Evolutionary conservation across 208 protist genomes (phyloP).

Genomic region (Trypanosoma melophagium): DNA sequence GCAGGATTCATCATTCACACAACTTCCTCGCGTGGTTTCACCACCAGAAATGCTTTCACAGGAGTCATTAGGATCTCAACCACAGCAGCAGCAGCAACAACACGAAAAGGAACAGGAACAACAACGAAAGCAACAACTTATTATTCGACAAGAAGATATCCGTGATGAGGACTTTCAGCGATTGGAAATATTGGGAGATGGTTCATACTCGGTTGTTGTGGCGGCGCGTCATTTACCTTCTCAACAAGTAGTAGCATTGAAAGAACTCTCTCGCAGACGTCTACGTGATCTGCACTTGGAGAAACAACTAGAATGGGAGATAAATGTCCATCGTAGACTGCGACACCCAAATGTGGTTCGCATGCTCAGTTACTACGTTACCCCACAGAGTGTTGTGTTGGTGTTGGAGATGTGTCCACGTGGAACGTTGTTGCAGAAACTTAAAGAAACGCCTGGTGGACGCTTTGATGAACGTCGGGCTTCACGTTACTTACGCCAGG

Average conservation of each 20-base stretch:
- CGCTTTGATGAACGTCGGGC: slow-evolving; percentile 49
- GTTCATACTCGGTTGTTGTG: slow-evolving; percentile 76
- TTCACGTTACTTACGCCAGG: slow-evolving; percentile 65
- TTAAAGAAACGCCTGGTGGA: slow-evolving; percentile 31
- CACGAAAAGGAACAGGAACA: not conserved
- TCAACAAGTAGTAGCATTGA: slow-evolving; percentile 61
- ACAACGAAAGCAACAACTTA: slow-evolving; percentile 5
- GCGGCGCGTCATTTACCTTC: slow-evolving; percentile 64
- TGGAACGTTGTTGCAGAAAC: slow-evolving; percentile 56
- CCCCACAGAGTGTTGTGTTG: slow-evolving; percentile 44
- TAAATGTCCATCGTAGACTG: slow-evolving; percentile 81
- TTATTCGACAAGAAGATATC: slow-evolving; percentile 59
- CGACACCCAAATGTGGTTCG: slow-evolving; percentile 84
- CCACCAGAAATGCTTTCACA: not conserved
- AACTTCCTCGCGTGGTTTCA: not conserved
- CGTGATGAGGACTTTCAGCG: slow-evolving; percentile 61
- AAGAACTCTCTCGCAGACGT: slow-evolving; percentile 52
- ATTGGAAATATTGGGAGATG: slow-evolving; percentile 59
- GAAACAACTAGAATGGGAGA: slow-evolving; percentile 71
- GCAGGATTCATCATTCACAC: slow-evolving; percentile 4
- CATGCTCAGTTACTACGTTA: slow-evolving; percentile 81
- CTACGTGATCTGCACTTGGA: slow-evolving; percentile 36
- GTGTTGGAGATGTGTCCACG: slow-evolving; percentile 74
- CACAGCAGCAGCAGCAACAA: not conserved
- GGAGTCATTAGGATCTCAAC: not conserved